Base-by-base conservation (phyloP, 768 basidiomycete genomes). In the Suillus cothurnatus region DNA sequence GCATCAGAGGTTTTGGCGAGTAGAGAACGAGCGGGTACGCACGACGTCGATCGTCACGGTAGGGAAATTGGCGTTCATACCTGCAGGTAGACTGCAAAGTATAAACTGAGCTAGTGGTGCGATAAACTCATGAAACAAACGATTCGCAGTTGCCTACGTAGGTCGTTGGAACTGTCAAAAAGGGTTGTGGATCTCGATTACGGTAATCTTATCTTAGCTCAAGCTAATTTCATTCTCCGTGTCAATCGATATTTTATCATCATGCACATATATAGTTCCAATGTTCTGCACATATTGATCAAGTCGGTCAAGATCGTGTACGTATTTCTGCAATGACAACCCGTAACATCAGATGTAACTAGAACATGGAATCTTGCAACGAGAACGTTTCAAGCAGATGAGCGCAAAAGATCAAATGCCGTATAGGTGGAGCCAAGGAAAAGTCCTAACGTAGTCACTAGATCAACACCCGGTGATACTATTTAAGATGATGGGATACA, bases 11-110 rank as follows among this genome's bases (percentile, higher is more conserved):
- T n/a, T 36, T 32, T 9, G 31, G 17, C 17, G 2, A 4, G 6
- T 8, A 12, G 6, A 38, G 23, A n/a, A n/a, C 21, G 7, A 11
- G 39, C 14, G 21, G 11, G 36, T 53, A 67, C 76, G 11, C 65
- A 76, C 74, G 39, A 76, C 68, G 59, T 77, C 76, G 59, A 76
- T 76, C 23, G 76, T 69, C 31, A 76, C 73, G 23, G 65, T 76
- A 2, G 74, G 76, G 4, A 68, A 66, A 43, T 72, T 62, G 0
- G 67, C 56, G 50, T 72, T 76, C 76, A 76, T 76, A 14, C 58
- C 58, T 59, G 58, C 38, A 59, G 58, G 26, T 1, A 19, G 38
- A 38, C 38, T 59, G 58, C 58, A 59, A 38, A 41, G 38, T 59
- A 21, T 41, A 38, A 19, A 26, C 58, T 39, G 11, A 59, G 39